Base-by-base conservation (phyloP, 2,329 filamentous ascomycete species). In the Microdochium paspali region DNA sequence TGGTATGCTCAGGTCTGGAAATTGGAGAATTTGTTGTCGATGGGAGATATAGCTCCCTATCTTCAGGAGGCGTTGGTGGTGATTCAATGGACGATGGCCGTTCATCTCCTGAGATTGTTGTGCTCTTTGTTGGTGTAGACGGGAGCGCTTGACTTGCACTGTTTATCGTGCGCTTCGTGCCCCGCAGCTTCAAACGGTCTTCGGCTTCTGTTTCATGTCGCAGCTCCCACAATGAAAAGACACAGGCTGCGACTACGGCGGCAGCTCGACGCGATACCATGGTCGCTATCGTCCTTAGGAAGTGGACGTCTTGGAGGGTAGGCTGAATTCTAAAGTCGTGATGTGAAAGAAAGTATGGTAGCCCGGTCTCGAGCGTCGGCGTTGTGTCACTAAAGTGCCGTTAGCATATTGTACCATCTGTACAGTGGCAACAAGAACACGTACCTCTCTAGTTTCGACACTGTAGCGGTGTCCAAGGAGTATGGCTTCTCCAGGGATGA, bases 161-260 rank as follows among this genome's bases (percentile, higher is more conserved):
- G 18, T 3, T 21, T n/a, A 7, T 21, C n/a, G 18, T 40, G 5
- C 18, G 20, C n/a, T 12, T 40, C 18, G 3, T 40, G 9, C 13
- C 23, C 23, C 23, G 10, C 18, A 10, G 35, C 18, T 18, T 15
- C 6, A 40, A 18, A 4, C 18, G 35, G 50, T 63, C 65, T 24
- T 68, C 64, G 30, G 60, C 52, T 47, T 76, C 69, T 20, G 68
- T 66, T 45, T 76, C 71, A 46, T 71, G 65, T 3, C 75, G 73
- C 39, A 82, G 60, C 31, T 75, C 67, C 79, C 79, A 82, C 10
- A 84, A 67, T 2, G 75, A 73, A 56, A 77, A 77, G 3, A 83
- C 68, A 10, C 75, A 75, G 1, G 79, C 71, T 15, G 79, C 80
- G 5, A 83, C 67, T 5, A 84, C 64, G 12, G 77, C 76, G 28